Evolutionary conservation across 495 filamentous ascomycete species (phyloP).

Genomic region (Thermochaetoides thermophila): DNA sequence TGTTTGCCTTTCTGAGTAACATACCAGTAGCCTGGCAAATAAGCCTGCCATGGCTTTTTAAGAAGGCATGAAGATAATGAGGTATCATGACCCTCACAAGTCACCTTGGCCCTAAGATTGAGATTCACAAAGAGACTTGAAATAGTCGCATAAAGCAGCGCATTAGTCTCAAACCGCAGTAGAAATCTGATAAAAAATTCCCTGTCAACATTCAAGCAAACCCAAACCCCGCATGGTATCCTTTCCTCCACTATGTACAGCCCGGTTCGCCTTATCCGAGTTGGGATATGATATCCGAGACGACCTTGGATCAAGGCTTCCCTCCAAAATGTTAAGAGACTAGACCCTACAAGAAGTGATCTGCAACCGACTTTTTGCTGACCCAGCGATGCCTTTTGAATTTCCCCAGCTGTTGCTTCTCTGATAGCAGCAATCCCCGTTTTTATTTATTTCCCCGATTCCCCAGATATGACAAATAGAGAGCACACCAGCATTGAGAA

Average conservation of each 20-base stretch:
- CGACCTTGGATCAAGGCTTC: conserved; percentile 2
- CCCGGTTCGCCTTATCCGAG: conserved; percentile 4
- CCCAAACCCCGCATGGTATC: conserved; percentile 16
- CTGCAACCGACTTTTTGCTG: conserved; percentile 8
- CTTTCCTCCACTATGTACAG: conserved; percentile 14
- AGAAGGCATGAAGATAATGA: too few species aligned
- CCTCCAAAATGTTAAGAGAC: conserved; percentile 1
- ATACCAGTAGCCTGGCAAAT: too few species aligned
- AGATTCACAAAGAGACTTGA: too few species aligned
- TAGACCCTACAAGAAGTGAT: conserved; percentile 8
- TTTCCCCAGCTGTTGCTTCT: too few species aligned
- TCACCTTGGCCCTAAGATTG: too few species aligned
- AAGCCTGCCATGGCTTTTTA: too few species aligned
- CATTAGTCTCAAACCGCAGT: too few species aligned
- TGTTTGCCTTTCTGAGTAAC: too few species aligned
- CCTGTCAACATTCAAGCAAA: too few species aligned
- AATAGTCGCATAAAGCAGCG: too few species aligned
- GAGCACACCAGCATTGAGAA: background rate
- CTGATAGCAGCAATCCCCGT: conserved; percentile 1
- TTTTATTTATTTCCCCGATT: conserved; percentile 4
- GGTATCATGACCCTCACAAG: too few species aligned
- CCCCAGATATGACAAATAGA: conserved; percentile 1
- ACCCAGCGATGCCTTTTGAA: conserved; percentile 9
- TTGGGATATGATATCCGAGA: background rate
- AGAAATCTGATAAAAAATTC: too few species aligned